phyloP scores from a whole-genome alignment of 345 rosid species.

The Salix purpurea region DNA sequence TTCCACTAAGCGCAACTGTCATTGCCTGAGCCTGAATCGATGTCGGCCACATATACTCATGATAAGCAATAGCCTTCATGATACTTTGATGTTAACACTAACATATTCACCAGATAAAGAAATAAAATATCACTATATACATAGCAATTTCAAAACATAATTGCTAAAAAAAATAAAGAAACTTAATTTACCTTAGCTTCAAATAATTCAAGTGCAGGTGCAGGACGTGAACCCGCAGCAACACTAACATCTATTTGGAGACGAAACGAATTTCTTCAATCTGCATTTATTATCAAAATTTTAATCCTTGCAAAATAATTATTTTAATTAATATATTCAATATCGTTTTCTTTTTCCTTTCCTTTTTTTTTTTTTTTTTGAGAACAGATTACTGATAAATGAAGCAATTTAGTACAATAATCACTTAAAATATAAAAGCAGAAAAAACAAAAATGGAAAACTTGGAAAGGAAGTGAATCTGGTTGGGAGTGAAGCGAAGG shows the following conservation, averaged over 20 bases:
- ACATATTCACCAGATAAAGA: background rate
- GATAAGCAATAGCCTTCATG: slow-evolving; percentile 35
- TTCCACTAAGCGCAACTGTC: slow-evolving; percentile 28
- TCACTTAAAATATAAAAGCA: background rate
- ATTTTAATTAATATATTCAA: background rate
- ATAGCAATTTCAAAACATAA: no score
- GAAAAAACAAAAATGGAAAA: background rate
- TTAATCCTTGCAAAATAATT: background rate
- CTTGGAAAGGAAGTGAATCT: background rate
- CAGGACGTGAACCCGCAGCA: slow-evolving; percentile 25
- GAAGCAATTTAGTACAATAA: background rate
- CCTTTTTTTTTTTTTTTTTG: no score
- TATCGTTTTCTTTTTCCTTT: background rate
- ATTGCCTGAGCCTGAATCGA: slow-evolving; percentile 42
- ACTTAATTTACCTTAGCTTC: slow-evolving; percentile 24
- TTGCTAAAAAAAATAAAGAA: background rate
- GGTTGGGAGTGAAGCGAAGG: slow-evolving; percentile 27
- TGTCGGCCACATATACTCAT: slow-evolving; percentile 31
- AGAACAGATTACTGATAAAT: background rate
- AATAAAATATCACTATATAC: background rate
- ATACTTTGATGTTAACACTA: slow-evolving; percentile 28
- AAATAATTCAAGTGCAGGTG: slow-evolving; percentile 35
- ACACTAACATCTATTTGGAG: slow-evolving; percentile 31
- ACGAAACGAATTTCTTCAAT: slow-evolving; percentile 37
- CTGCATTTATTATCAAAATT: background rate